Percentiles rank a stretch among this genome's conserved stretches.
These are phyloP conservation scores for Penicillium sp. DNA, from an alignment of 2,329 filamentous ascomycete species.

Conservation along the genomic window DNA sequence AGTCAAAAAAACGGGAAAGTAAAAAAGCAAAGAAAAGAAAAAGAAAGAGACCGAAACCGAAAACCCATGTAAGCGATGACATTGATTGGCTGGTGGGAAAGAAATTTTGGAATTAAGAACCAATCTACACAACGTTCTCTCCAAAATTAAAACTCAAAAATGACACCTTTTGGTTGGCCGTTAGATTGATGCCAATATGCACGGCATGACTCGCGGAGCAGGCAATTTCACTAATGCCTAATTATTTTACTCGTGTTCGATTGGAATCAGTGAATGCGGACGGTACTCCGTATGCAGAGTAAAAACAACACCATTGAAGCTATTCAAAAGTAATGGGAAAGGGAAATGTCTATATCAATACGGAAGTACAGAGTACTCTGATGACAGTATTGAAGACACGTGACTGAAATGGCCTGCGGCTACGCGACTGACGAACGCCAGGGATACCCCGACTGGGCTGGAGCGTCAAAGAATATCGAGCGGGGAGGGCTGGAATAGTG, in stretches of 20 bases:
- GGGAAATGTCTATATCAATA: too few species aligned
- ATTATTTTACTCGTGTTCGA: neutral
- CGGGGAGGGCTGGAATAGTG: conserved; percentile 4
- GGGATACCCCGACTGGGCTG: conserved; percentile 10
- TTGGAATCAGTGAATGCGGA: too few species aligned
- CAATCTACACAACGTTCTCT: conserved; percentile 6
- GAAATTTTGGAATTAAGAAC: conserved; percentile 14
- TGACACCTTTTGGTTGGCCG: neutral
- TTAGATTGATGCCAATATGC: conserved; percentile 2
- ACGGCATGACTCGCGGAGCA: conserved; percentile 10
- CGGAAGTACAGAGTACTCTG: too few species aligned
- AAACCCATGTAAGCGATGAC: conserved; percentile 5
- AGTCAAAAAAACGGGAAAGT: neutral
- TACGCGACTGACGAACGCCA: conserved; percentile 25
- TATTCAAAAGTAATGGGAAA: too few species aligned
- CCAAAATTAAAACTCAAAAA: neutral
- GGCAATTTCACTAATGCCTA: neutral
- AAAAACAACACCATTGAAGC: too few species aligned
- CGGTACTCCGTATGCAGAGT: neutral
- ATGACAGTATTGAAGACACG: conserved; percentile 8
- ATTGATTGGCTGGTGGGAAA: neutral
- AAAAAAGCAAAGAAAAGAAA: neutral
- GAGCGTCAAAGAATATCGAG: conserved; percentile 11
- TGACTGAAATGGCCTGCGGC: conserved; percentile 21
- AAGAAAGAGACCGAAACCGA: conserved; percentile 1